Evolutionary conservation across 2,329 filamentous ascomycete species (phyloP).

Genomic region (Penicillium sp.): DNA sequence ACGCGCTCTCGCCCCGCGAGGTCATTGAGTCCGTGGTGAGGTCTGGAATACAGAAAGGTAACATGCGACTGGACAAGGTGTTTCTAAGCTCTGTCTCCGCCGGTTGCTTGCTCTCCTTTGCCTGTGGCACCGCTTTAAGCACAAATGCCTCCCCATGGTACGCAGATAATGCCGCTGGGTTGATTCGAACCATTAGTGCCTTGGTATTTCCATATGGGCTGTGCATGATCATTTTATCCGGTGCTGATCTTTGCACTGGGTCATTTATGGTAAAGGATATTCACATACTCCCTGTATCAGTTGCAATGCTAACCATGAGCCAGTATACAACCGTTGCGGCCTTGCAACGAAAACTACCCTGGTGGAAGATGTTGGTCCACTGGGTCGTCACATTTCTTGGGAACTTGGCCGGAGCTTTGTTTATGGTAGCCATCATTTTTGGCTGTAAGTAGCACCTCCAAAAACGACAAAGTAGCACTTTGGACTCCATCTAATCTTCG

Average conservation of each 20-base stretch:
- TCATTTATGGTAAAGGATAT: constrained; percentile 43
- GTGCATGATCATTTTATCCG: constrained; percentile 51
- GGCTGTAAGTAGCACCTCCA: constrained; percentile 40
- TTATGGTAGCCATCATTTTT: constrained; percentile 51
- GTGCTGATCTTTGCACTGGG: constrained; percentile 52
- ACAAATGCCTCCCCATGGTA: constrained; percentile 51
- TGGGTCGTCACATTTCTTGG: constrained; percentile 53
- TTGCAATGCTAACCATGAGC: not conserved
- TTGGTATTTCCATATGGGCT: constrained; percentile 54
- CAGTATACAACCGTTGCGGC: constrained; percentile 48
- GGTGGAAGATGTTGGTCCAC: constrained; percentile 39
- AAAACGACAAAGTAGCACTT: not conserved
- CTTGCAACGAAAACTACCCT: constrained; percentile 44
- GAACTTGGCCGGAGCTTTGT: constrained; percentile 52
- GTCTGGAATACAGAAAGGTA: constrained; percentile 53
- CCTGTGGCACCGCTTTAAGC: constrained; percentile 49
- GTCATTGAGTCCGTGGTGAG: constrained; percentile 54
- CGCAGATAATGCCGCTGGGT: constrained; percentile 50
- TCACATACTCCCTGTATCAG: not conserved
- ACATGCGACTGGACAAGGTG: constrained; percentile 55
- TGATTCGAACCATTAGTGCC: constrained; percentile 49
- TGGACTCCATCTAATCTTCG: not conserved
- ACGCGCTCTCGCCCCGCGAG: constrained; percentile 51
- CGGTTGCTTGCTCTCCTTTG: constrained; percentile 55
- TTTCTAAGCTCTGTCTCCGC: constrained; percentile 55